Conservation (phyloP, 768 basidiomycete species). For the Tremella yokohamensis region DNA sequence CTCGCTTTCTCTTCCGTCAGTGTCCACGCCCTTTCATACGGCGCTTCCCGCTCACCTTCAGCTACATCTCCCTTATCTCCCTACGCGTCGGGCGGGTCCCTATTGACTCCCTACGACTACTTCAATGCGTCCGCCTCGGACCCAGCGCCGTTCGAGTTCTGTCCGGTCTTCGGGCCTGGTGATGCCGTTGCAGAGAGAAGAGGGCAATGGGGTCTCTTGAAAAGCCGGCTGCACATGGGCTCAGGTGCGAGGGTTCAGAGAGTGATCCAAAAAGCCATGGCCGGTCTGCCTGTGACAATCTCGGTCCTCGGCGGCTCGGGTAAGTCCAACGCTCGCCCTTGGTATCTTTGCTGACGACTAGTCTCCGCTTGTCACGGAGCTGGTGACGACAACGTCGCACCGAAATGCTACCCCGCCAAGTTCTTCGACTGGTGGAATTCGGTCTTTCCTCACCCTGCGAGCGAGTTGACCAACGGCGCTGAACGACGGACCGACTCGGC, state of each 20-base stretch:
- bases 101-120: constrained; percentile 67
- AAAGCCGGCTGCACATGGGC: constrained; percentile 71
- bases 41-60: neutral
- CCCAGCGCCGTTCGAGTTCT: constrained; percentile 76
- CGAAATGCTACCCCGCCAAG: constrained; percentile 80
- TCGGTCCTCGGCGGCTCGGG: constrained; percentile 86
- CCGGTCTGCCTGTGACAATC: constrained; percentile 82
- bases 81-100: constrained; percentile 25
- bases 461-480: constrained; percentile 96
- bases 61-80: constrained; percentile 22
- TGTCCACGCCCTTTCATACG: neutral
- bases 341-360: constrained; percentile 9
- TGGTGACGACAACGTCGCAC: constrained; percentile 81
- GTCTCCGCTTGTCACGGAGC: constrained; percentile 96
- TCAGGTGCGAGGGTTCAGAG: constrained; percentile 77
- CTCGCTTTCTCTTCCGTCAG: constrained; percentile 19
- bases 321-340: constrained; percentile 51
- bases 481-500: constrained; percentile 87
- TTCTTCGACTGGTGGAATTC: constrained; percentile 98
- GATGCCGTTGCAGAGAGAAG: constrained; percentile 77
- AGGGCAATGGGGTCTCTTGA: constrained; percentile 68
- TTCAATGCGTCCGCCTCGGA: constrained; percentile 62
- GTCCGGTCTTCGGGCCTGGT: constrained; percentile 77
- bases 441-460: constrained; percentile 95
- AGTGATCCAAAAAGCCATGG: constrained; percentile 74